Evolutionary conservation across 257 asterid genomes (phyloP).

Genomic region (Leonotis leonurus): DNA sequence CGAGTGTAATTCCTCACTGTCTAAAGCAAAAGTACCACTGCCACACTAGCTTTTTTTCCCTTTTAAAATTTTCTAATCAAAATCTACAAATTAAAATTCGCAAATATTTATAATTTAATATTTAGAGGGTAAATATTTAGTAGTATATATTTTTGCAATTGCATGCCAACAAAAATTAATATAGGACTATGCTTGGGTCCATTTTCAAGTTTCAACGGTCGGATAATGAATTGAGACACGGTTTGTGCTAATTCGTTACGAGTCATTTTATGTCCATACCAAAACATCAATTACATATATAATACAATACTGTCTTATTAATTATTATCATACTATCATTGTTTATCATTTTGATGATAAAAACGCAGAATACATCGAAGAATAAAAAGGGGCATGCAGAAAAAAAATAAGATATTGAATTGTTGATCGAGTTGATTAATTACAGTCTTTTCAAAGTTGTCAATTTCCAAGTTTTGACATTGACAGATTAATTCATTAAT

Average conservation of each 20-base stretch:
- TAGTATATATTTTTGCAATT: not conserved
- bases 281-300: not conserved
- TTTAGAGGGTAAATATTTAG: too few species aligned
- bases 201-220: constrained; percentile 18
- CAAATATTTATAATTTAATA: too few species aligned
- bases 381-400: not conserved
- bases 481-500: constrained; percentile 2
- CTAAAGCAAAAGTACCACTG: not conserved
- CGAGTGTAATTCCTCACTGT: constrained; percentile 5
- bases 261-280: not conserved
- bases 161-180: not conserved
- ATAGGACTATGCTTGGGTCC: not conserved
- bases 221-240: not conserved
- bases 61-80: not conserved
- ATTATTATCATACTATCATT: not conserved
- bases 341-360: not conserved
- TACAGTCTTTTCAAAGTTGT: not conserved
- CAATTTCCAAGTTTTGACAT: not conserved
- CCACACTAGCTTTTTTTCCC: not conserved
- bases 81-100: not conserved
- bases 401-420: not conserved
- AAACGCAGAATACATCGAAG: not conserved
- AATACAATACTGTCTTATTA: not conserved
- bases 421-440: not conserved
- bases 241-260: not conserved